phyloP scores from a whole-genome alignment of 139 green algal genomes.

The Nannochloris sp. region DNA sequence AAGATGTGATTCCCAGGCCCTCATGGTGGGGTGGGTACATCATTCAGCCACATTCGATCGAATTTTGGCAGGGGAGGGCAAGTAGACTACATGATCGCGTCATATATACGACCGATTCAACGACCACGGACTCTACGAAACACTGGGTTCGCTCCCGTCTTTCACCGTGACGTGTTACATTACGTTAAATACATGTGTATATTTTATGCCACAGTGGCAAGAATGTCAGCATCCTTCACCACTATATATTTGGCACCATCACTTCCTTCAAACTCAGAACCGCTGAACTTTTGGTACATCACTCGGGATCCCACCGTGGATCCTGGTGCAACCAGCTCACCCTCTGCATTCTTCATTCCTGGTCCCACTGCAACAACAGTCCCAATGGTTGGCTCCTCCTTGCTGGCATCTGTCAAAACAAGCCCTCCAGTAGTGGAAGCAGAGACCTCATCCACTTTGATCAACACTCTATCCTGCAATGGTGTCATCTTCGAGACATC shows the following conservation, averaged over 20 bases:
- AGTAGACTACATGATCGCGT: conserved; percentile 78
- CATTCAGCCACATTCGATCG: conserved; percentile 52
- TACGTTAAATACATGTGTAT: conserved; percentile 4
- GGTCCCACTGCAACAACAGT: conserved; percentile 72
- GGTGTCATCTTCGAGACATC: conserved; percentile 58
- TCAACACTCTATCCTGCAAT: conserved; percentile 35
- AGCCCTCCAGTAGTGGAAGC: conserved; percentile 72
- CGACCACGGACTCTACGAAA: neutral
- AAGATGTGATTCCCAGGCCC: conserved; percentile 10
- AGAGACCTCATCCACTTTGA: conserved; percentile 62
- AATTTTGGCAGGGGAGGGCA: conserved; percentile 85
- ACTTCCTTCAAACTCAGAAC: conserved; percentile 69
- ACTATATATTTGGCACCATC: conserved; percentile 64
- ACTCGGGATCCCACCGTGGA: conserved; percentile 65
- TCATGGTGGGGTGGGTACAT: conserved; percentile 75
- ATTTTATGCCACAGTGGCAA: conserved; percentile 56
- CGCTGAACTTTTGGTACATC: conserved; percentile 79
- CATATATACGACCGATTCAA: conserved; percentile 23
- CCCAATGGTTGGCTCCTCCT: conserved; percentile 87
- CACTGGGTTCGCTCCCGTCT: neutral
- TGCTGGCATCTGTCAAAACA: conserved; percentile 62
- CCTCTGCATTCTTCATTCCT: conserved; percentile 48
- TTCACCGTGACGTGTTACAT: neutral
- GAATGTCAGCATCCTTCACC: conserved; percentile 72
- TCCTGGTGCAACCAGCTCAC: conserved; percentile 36